Percentiles rank a stretch among this genome's conserved stretches.
Conservation (phyloP, 352 stramenopile genomes). For the Pythium biforme region DNA sequence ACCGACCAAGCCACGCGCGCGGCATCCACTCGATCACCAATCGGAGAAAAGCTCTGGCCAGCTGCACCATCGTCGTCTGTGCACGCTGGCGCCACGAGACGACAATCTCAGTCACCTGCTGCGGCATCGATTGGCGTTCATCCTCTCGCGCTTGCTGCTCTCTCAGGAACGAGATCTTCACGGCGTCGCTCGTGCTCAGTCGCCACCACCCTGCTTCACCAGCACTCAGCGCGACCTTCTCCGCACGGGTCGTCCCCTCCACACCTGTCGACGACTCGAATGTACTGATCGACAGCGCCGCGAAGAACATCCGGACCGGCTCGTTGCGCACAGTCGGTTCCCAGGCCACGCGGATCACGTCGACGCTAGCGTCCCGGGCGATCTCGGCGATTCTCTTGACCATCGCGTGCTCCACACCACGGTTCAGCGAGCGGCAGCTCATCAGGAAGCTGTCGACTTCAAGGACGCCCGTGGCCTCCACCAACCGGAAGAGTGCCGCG, state of each 20-base stretch:
- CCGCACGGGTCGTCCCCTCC: neutral
- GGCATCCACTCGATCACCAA: neutral
- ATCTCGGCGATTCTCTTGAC: constrained; percentile 44
- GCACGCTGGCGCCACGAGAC: neutral
- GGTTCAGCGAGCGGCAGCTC: constrained; percentile 70
- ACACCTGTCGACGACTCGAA: constrained; percentile 5
- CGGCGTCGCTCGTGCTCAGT: neutral
- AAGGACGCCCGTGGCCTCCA: neutral
- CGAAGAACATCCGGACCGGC: constrained; percentile 55
- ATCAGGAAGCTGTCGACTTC: constrained; percentile 61
- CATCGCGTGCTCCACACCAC: constrained; percentile 71
- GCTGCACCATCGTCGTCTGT: neutral
- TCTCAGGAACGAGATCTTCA: constrained; percentile 15
- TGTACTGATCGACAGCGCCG: constrained; percentile 21
- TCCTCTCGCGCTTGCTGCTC: neutral
- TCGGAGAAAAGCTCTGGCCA: neutral
- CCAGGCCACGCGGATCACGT: constrained; percentile 32
- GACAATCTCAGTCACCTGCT: neutral
- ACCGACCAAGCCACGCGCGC: neutral
- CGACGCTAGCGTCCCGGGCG: constrained; percentile 17
- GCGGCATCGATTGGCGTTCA: neutral
- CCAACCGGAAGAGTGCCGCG: constrained; percentile 35
- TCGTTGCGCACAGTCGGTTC: constrained; percentile 70
- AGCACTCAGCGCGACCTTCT: constrained; percentile 14
- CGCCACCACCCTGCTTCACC: constrained; percentile 2